These are phyloP conservation scores for Neurospora cerealis DNA, from an alignment of 495 filamentous ascomycete species.

Conservation along the genomic window DNA sequence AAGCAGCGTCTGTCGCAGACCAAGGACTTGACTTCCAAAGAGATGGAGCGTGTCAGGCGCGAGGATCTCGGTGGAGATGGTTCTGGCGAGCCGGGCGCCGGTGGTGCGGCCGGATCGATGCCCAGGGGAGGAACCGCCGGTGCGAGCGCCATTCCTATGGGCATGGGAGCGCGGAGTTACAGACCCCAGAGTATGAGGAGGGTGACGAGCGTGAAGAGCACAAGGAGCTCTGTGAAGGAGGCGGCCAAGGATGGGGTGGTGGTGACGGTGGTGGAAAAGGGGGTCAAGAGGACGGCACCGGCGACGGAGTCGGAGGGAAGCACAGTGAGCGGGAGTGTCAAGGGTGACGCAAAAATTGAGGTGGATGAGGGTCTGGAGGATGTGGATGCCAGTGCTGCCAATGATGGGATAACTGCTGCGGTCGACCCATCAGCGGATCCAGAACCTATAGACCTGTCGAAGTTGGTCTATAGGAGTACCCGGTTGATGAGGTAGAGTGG, in stretches of 20 bases:
- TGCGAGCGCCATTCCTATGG: neutral
- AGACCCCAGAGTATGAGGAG: slow-evolving; percentile 24
- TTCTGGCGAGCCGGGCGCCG: slow-evolving; percentile 15
- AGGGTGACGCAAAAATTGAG: slow-evolving; percentile 6
- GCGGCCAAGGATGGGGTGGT: slow-evolving; percentile 13
- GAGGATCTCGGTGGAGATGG: slow-evolving; percentile 20
- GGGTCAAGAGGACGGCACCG: slow-evolving; percentile 9
- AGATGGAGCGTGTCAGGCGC: slow-evolving; percentile 44
- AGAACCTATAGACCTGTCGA: slow-evolving; percentile 15
- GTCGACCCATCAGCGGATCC: slow-evolving; percentile 33
- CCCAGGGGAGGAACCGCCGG: neutral
- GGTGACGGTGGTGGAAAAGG: neutral
- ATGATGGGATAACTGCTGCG: slow-evolving; percentile 9
- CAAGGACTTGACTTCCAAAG: slow-evolving; percentile 44
- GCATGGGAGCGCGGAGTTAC: neutral
- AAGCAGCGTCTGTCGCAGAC: slow-evolving; percentile 48
- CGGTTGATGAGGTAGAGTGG: slow-evolving; percentile 7
- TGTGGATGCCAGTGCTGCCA: slow-evolving; percentile 17
- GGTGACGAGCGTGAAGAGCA: neutral
- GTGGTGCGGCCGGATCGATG: slow-evolving; percentile 14
- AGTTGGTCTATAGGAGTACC: slow-evolving; percentile 9
- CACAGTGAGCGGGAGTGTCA: neutral
- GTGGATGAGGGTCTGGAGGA: slow-evolving; percentile 32
- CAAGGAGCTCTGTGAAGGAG: slow-evolving; percentile 1
- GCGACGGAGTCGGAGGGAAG: neutral